These are phyloP conservation scores for Microstegium vimineum DNA, from an alignment of 176 grass and related monocot genomes.

Conservation along the genomic window DNA sequence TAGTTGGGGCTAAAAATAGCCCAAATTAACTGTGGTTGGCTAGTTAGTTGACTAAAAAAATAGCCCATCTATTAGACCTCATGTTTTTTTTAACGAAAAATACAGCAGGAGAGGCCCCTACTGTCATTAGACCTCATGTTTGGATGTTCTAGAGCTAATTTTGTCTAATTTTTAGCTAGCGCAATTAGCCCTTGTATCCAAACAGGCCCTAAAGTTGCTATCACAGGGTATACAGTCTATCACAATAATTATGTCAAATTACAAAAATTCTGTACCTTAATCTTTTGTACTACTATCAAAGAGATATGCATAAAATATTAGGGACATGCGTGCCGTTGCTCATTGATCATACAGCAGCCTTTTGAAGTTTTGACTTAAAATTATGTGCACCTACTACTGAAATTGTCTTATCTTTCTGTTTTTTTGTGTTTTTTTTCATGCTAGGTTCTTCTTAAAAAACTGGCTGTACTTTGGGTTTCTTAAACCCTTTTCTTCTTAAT, in stretches of 20 bases:
- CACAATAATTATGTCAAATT: background rate
- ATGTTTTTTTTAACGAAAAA: too few relatives aligned
- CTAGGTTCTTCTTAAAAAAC: too few relatives aligned
- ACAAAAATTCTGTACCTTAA: background rate
- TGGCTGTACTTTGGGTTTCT: too few relatives aligned
- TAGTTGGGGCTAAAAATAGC: too few relatives aligned
- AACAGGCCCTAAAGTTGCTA: background rate
- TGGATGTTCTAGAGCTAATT: background rate
- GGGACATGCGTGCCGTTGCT: background rate
- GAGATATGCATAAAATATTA: background rate
- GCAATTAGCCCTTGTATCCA: background rate
- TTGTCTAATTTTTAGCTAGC: background rate
- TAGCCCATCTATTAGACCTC: background rate
- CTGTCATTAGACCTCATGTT: background rate
- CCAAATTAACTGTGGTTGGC: too few relatives aligned
- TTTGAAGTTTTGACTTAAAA: background rate
- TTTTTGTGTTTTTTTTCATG: too few relatives aligned
- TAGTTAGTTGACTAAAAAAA: background rate
- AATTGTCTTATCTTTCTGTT: too few relatives aligned
- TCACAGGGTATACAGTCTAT: background rate
- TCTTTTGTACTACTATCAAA: background rate
- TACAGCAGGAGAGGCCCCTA: too few relatives aligned
- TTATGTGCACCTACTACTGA: background rate
- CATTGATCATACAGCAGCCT: background rate
- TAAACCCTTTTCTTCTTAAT: too few relatives aligned